Evolutionary conservation across 495 filamentous ascomycete genomes (phyloP).

Genomic region (Daldinia loculata): DNA sequence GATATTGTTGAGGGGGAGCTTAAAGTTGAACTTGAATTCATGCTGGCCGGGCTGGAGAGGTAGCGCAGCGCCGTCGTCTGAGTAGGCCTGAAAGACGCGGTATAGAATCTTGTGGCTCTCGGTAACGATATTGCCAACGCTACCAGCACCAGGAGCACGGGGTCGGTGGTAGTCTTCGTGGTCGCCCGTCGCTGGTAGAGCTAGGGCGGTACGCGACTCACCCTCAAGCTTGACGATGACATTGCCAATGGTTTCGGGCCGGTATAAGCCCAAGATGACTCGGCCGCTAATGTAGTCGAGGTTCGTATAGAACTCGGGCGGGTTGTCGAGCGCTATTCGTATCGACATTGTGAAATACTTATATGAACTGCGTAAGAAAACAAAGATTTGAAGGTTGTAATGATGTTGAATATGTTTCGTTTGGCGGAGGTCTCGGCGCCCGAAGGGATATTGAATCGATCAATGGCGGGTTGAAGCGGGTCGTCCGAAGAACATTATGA

Average conservation of each 20-base stretch:
- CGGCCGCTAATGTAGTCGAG: constrained; percentile 77
- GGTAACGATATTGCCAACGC: constrained; percentile 48
- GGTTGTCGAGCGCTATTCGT: constrained; percentile 77
- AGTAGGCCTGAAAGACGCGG: constrained; percentile 81
- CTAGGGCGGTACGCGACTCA: constrained; percentile 73
- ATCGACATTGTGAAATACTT: constrained; percentile 70
- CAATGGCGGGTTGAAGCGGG: constrained; percentile 22
- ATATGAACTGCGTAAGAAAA: background rate
- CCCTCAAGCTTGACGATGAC: constrained; percentile 96
- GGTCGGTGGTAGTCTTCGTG: constrained; percentile 36
- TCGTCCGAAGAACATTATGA: constrained; percentile 30
- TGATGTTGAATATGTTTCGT: constrained; percentile 9
- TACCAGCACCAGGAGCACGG: constrained; percentile 11
- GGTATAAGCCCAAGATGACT: constrained; percentile 70
- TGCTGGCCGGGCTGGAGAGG: constrained; percentile 79
- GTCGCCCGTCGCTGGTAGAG: constrained; percentile 38
- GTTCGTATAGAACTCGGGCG: constrained; percentile 83
- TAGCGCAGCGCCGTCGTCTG: constrained; percentile 67
- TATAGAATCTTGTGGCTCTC: constrained; percentile 69
- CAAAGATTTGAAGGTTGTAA: background rate
- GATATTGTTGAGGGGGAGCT: constrained; percentile 91
- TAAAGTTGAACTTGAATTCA: constrained; percentile 91
- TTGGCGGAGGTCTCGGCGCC: constrained; percentile 21
- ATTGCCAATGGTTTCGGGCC: constrained; percentile 72
- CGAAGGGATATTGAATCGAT: constrained; percentile 10